Base-by-base conservation (phyloP, 192 early-diverging fungal genomes). In the Coemansia asiatica region DNA sequence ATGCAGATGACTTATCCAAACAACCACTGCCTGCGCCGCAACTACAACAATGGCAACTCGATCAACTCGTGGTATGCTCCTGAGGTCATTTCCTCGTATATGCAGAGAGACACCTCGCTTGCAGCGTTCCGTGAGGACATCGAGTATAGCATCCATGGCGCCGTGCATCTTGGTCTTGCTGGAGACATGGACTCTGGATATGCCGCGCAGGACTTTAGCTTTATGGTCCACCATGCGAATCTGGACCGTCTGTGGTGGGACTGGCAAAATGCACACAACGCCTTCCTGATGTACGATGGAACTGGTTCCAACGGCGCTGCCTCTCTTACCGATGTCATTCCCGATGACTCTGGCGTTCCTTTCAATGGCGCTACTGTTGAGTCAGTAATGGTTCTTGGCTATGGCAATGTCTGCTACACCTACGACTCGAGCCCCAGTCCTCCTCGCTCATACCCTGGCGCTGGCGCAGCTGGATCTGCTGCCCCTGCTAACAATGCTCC, bases 191-290 rank as follows among this genome's bases (percentile, higher is more conserved):
- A 69, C 61, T 62, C 63, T 16, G 68, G 73, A 23, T 79, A 72
- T 40, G 76, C 75, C 12, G 75, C 83, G 1, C 72, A 81, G 6
- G 83, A 84, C 68, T 82, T 76, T 66, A 76, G 59, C 64, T 82
- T 82, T 54, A 82, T 82, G 79, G 56, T 76, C 18, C 81, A 83
- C 33, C 83, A 84, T 38, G 72, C 83, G 26, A 79, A 79, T 35
- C 53, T 84, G 12, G 83, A 84, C 60, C 67, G 74, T 18, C 68
- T 84, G 73, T 84, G 83, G 83, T 71, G 68, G 67, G 75, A 81
- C 66, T 84, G 83, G 83, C 83, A 84, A 61, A 78, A 73, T 70
- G 54, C 35, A 1, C 68, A 80, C 54, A 55, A 61, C 38, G 38
- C 60, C 33, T 83, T 66, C 57, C 10, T 69, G 19, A 73, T 67